Conservation (phyloP, 2,329 filamentous ascomycete species). For the Mycosphaerella sp. region DNA sequence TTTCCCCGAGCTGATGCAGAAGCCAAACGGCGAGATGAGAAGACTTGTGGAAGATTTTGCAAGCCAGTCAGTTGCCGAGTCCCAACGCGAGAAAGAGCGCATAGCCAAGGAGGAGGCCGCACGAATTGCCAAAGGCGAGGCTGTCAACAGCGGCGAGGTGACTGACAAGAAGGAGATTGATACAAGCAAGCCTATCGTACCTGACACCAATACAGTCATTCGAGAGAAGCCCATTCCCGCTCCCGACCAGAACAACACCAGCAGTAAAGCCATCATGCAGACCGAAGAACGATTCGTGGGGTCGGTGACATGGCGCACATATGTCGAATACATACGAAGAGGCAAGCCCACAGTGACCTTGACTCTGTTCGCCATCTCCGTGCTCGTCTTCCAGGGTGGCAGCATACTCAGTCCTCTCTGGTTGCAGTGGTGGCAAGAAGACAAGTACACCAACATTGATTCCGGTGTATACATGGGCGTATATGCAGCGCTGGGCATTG, state of each 20-base stretch:
- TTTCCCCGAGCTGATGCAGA: not conserved
- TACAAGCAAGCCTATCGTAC: not conserved
- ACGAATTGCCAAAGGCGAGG: not conserved
- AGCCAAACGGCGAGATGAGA: not conserved
- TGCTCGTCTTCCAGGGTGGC: constrained; percentile 6
- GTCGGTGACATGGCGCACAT: constrained; percentile 46
- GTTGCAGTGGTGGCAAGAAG: not conserved
- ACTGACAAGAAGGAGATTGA: not conserved
- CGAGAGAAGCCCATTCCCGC: not conserved
- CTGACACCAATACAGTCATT: not conserved
- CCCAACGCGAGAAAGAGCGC: constrained; percentile 1
- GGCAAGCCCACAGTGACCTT: constrained; percentile 6
- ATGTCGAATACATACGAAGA: constrained; percentile 3
- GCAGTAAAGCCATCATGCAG: constrained; percentile 56
- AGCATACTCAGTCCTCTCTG: not conserved
- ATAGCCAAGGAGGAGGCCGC: not conserved
- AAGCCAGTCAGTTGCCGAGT: not conserved
- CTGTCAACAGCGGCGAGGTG: not conserved
- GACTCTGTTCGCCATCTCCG: not conserved
- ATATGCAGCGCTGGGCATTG: not conserved
- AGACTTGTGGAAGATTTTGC: constrained; percentile 6
- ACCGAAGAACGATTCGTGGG: constrained; percentile 60
- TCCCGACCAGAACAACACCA: not conserved
- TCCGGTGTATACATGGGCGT: not conserved
- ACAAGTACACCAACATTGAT: not conserved